Percentiles rank a stretch among this genome's conserved stretches.
These are phyloP conservation scores for Debaryomyces sp. DNA, from an alignment of 1,139 yeast species.

Conservation along the genomic window DNA sequence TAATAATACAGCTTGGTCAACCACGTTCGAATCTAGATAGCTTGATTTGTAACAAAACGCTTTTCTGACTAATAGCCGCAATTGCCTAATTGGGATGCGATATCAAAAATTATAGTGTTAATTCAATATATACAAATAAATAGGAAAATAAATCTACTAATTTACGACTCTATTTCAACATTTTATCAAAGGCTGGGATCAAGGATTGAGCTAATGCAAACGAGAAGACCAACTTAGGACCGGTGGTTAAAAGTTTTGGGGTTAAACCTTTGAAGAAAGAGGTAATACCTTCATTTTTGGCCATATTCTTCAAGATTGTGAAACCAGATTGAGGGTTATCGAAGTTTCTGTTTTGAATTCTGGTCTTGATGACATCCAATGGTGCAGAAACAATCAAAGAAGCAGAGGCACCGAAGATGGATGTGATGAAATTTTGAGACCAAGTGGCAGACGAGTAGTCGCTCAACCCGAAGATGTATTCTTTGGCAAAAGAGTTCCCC, in stretches of 20 bases:
- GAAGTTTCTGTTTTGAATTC: conserved; percentile 95
- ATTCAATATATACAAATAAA: conserved; percentile 7
- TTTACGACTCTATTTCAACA: conserved; percentile 35
- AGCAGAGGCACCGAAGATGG: conserved; percentile 98
- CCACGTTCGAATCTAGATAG: background rate
- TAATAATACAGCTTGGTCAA: background rate
- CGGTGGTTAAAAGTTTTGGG: conserved; percentile 95
- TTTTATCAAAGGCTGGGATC: conserved; percentile 90
- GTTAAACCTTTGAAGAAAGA: conserved; percentile 98
- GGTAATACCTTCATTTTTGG: conserved; percentile 82
- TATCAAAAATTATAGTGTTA: background rate
- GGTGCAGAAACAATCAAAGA: conserved; percentile 97
- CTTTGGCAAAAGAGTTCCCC: conserved; percentile 98
- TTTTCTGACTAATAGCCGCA: conserved; percentile 4
- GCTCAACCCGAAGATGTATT: conserved; percentile 80
- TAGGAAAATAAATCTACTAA: background rate
- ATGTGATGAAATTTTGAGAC: conserved; percentile 91
- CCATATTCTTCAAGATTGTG: conserved; percentile 89
- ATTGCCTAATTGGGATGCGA: conserved; percentile 5
- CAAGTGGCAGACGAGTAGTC: conserved; percentile 94
- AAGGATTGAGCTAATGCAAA: conserved; percentile 96
- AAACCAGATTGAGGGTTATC: conserved; percentile 95
- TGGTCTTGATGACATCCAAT: conserved; percentile 95
- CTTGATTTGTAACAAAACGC: background rate
- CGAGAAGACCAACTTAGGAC: conserved; percentile 96